Evolutionary conservation across 768 basidiomycete genomes (phyloP).

Genomic region (Mycena belliarum): DNA sequence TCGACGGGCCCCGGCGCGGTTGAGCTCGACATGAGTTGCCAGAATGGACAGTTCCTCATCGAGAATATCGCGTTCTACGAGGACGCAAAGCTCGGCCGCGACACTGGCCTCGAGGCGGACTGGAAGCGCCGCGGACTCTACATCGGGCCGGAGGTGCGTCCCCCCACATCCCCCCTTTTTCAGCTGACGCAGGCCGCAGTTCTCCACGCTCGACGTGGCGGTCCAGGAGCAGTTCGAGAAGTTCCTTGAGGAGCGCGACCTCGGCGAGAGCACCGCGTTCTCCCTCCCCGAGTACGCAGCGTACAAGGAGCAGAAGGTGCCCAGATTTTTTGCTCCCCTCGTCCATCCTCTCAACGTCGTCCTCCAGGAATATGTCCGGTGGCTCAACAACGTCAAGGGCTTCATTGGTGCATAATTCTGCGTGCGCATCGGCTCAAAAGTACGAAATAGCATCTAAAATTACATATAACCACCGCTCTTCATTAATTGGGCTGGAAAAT

Average conservation of each 20-base stretch:
- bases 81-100: constrained; percentile 70
- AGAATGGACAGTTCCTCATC: constrained; percentile 79
- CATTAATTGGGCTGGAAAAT: no score
- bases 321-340: neutral
- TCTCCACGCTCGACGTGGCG: constrained; percentile 83
- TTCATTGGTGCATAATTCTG: constrained; percentile 74
- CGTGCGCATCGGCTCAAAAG: neutral
- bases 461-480: constrained; percentile 17
- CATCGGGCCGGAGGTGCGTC: constrained; percentile 81
- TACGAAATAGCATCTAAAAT: neutral
- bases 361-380: constrained; percentile 84
- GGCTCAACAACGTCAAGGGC: constrained; percentile 79
- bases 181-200: constrained; percentile 43
- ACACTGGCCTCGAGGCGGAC: constrained; percentile 85
- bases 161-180: neutral
- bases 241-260: constrained; percentile 87
- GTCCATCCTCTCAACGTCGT: neutral
- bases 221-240: constrained; percentile 93
- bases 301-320: constrained; percentile 90
- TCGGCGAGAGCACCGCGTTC: constrained; percentile 77
- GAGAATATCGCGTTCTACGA: constrained; percentile 89
- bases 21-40: constrained; percentile 74
- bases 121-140: constrained; percentile 92
- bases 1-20: constrained; percentile 61
- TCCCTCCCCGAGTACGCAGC: constrained; percentile 91